Evolutionary conservation across 2,329 filamentous ascomycete species (phyloP).

Genomic region (Microsporum audouinii): DNA sequence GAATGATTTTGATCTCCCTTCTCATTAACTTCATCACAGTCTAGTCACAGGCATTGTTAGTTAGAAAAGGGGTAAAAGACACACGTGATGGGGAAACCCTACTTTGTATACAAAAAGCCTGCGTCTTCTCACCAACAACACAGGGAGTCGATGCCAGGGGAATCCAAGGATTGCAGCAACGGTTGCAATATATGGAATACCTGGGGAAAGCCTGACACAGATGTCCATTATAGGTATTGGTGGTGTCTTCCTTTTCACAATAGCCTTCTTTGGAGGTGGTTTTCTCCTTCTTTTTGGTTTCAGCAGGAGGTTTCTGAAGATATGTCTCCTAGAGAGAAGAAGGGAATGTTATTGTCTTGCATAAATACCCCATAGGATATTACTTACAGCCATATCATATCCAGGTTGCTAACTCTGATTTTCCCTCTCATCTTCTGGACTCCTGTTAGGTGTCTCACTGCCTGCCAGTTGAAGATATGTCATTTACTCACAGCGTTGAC

Average conservation of each 20-base stretch:
- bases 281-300: neutral
- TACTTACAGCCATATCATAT: constrained; percentile 1
- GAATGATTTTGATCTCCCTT: neutral
- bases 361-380: neutral
- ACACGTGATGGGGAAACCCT: neutral
- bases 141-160: neutral
- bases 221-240: neutral
- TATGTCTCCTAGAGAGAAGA: neutral
- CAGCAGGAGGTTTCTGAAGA: neutral
- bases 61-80: neutral
- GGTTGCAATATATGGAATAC: neutral
- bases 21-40: neutral
- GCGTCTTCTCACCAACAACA: neutral
- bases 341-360: neutral
- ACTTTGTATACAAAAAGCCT: constrained; percentile 2
- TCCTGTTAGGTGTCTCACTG: neutral
- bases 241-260: neutral
- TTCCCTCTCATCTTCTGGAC: neutral
- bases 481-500: neutral
- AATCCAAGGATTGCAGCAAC: neutral
- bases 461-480: neutral
- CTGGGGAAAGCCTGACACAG: neutral
- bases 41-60: neutral
- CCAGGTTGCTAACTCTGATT: neutral
- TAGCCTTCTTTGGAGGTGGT: neutral